phyloP scores from a whole-genome alignment of 2,329 filamentous ascomycete species.

The Zymoseptoria crescenta region DNA sequence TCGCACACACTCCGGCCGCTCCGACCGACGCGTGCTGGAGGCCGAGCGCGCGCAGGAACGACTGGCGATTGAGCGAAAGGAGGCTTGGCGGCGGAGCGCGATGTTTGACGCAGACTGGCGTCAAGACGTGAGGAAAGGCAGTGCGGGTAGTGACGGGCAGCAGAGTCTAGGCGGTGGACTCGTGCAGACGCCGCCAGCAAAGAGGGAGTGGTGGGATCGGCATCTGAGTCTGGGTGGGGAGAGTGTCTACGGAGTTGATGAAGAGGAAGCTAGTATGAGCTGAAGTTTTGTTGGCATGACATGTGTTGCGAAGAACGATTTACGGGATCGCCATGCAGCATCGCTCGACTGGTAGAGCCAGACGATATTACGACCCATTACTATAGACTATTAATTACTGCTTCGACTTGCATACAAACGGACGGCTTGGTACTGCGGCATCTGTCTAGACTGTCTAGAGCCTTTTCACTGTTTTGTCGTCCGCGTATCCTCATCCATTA shows the following conservation, averaged over 20 bases:
- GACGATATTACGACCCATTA: background rate
- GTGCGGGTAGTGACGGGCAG: constrained; percentile 6
- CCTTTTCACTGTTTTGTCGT: background rate
- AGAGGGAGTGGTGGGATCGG: constrained; percentile 26
- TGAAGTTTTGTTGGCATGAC: background rate
- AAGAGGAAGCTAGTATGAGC: background rate
- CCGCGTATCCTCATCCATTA: background rate
- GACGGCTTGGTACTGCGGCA: background rate
- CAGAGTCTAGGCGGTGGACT: background rate
- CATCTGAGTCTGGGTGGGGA: constrained; percentile 14
- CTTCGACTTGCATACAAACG: background rate
- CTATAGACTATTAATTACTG: background rate
- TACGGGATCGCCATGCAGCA: too few relatives aligned
- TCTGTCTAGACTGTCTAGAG: background rate
- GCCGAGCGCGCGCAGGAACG: constrained; percentile 32
- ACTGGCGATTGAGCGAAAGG: constrained; percentile 33
- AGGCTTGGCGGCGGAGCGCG: constrained; percentile 11
- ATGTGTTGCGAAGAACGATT: background rate
- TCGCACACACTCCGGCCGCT: constrained; percentile 24
- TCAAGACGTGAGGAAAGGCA: constrained; percentile 14
- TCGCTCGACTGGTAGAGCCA: background rate
- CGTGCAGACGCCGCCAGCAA: background rate
- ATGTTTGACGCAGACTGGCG: background rate
- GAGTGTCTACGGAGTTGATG: constrained; percentile 2
- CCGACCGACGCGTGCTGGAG: constrained; percentile 26